Percentiles rank a stretch among this genome's conserved stretches.
Conservation (phyloP, 2,329 filamentous ascomycete species). For the Amphichorda felina region DNA sequence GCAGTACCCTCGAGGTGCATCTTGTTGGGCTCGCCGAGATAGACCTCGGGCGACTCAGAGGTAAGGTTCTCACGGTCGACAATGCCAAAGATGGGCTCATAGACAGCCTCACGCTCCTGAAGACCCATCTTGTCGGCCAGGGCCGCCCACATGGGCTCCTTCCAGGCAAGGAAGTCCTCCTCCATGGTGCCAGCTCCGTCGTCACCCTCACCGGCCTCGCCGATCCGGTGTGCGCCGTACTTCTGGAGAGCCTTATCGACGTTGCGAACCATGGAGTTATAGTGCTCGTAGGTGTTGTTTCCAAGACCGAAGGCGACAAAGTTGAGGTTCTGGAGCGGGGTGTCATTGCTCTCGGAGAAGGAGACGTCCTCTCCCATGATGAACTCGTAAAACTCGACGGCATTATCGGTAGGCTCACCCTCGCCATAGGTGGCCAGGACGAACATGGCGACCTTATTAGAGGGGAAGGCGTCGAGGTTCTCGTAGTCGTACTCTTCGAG, state of each 20-base stretch:
- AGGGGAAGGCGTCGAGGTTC: constrained; percentile 77
- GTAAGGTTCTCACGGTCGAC: constrained; percentile 63
- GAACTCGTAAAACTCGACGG: constrained; percentile 98
- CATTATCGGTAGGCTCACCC: constrained; percentile 96
- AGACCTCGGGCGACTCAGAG: constrained; percentile 68
- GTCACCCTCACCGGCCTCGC: constrained; percentile 85
- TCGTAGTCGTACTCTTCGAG: constrained; percentile 97
- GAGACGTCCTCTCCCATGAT: constrained; percentile 68
- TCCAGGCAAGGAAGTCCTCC: constrained; percentile 98
- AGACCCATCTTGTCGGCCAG: constrained; percentile 74
- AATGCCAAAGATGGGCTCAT: constrained; percentile 85
- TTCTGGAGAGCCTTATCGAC: constrained; percentile 72
- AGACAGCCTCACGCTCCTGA: constrained; percentile 90
- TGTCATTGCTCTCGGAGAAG: constrained; percentile 66
- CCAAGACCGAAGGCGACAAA: constrained; percentile 94
- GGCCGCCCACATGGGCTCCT: constrained; percentile 95
- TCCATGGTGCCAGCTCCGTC: constrained; percentile 99
- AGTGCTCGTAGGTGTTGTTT: constrained; percentile 99
- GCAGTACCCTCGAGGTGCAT: constrained; percentile 78
- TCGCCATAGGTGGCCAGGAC: constrained; percentile 96
- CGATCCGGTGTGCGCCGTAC: constrained; percentile 74
- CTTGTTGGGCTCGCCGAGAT: constrained; percentile 92
- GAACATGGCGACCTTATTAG: constrained; percentile 89
- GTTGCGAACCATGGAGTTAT: constrained; percentile 96
- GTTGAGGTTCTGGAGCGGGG: constrained; percentile 71